A percentile compares a stretch with the other conserved stretches of the same genome.
Conservation (phyloP, 306 rosid genomes). For the Dicorynia guianensis region DNA sequence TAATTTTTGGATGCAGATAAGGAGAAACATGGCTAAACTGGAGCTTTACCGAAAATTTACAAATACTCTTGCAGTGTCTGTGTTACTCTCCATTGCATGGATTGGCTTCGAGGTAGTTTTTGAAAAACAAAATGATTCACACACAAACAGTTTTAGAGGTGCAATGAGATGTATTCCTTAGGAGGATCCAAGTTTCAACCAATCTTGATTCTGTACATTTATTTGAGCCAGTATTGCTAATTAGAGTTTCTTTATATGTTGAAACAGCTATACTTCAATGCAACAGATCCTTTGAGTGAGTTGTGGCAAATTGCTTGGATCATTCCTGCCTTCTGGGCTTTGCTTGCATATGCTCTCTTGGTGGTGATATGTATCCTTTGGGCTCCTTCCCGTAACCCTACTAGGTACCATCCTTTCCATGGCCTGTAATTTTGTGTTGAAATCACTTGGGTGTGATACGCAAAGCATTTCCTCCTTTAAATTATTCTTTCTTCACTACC, state of each 20-base stretch:
- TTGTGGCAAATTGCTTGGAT: conserved; percentile 96
- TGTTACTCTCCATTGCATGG: conserved; percentile 91
- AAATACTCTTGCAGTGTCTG: conserved; percentile 81
- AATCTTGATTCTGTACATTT: background rate
- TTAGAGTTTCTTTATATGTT: conserved; percentile 30
- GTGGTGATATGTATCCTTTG: conserved; percentile 81
- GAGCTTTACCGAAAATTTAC: conserved; percentile 94
- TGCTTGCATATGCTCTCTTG: conserved; percentile 79
- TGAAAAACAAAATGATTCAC: background rate
- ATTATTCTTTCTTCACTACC: background rate
- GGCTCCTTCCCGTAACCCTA: conserved; percentile 95
- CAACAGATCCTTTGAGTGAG: conserved; percentile 90
- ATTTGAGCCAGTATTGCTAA: conserved; percentile 30
- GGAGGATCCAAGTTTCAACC: background rate
- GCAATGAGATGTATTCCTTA: conserved; percentile 19
- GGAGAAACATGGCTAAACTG: conserved; percentile 87
- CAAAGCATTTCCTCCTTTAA: conserved; percentile 1
- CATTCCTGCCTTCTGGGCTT: conserved; percentile 89
- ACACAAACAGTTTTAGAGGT: conserved; percentile 9
- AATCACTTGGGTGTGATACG: background rate
- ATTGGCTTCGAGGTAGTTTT: conserved; percentile 90
- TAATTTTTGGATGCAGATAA: conserved; percentile 60
- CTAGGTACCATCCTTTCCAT: conserved; percentile 63
- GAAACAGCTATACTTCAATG: conserved; percentile 89
- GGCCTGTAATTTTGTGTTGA: background rate